Conservation (phyloP, 2,329 filamentous ascomycete species). For the Laburnicola sp. region DNA sequence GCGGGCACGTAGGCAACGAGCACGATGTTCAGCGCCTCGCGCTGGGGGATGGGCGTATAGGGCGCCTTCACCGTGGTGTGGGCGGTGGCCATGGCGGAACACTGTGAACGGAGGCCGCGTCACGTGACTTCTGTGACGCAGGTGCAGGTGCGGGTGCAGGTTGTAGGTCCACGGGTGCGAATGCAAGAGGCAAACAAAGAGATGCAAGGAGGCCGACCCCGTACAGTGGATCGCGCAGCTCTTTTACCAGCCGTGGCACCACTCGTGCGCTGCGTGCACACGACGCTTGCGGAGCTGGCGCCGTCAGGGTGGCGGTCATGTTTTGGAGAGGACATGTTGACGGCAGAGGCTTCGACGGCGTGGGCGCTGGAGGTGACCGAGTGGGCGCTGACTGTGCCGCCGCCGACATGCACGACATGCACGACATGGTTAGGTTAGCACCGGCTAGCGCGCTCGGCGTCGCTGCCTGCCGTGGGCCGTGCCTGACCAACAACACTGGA, state of each 20-base stretch:
- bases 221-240: constrained; percentile 1
- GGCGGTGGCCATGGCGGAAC: not conserved
- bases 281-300: not conserved
- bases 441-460: no score
- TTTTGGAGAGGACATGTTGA: not conserved
- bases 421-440: no score
- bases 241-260: constrained; percentile 3
- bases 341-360: no score
- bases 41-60: not conserved
- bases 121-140: constrained; percentile 1
- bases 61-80: not conserved
- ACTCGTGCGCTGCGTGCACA: not conserved
- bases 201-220: not conserved
- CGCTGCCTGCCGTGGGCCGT: no score
- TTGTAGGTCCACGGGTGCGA: no score
- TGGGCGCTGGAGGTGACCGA: no score
- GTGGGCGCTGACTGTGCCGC: no score
- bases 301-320: constrained; percentile 1
- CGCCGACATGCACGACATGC: no score
- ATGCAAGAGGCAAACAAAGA: not conserved
- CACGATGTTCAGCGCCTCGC: not conserved
- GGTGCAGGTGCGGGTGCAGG: not conserved
- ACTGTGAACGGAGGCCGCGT: not conserved
- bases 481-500: no score
- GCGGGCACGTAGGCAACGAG: not conserved